Conservation (phyloP, 2,329 filamentous ascomycete species). For the Dothideomycetes sp. region DNA sequence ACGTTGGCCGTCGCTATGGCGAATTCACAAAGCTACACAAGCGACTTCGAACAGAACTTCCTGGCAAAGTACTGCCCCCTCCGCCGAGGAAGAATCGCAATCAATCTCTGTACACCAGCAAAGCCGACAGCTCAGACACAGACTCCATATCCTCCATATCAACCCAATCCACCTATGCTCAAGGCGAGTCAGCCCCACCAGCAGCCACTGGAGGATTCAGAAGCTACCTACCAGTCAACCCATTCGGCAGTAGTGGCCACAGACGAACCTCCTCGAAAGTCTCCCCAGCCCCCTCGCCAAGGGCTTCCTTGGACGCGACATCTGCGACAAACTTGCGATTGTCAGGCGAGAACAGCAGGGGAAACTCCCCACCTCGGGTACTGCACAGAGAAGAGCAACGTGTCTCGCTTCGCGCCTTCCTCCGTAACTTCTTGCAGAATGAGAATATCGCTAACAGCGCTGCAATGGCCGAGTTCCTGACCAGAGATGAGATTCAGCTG, state of each 20-base stretch:
- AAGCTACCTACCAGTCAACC: constrained; percentile 27
- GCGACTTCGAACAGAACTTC: constrained; percentile 69
- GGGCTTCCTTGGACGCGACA: constrained; percentile 20
- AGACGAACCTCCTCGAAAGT: constrained; percentile 11
- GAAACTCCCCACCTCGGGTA: constrained; percentile 25
- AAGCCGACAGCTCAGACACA: constrained; percentile 55
- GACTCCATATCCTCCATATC: constrained; percentile 75
- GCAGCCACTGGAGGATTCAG: constrained; percentile 24
- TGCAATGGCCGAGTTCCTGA: constrained; percentile 76
- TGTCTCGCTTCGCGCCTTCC: constrained; percentile 79
- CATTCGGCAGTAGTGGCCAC: constrained; percentile 12
- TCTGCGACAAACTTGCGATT: constrained; percentile 13
- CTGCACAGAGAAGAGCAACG: constrained; percentile 83
- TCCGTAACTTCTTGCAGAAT: constrained; percentile 78
- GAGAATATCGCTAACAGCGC: constrained; percentile 72
- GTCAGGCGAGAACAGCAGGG: constrained; percentile 12
- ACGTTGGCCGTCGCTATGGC: constrained; percentile 76
- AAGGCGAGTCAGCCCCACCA: constrained; percentile 7
- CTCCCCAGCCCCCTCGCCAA: constrained; percentile 16
- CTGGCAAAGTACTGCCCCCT: constrained; percentile 77
- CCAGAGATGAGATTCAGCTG: constrained; percentile 56
- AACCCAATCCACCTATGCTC: constrained; percentile 40
- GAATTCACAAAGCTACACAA: constrained; percentile 77
- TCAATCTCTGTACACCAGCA: constrained; percentile 49
- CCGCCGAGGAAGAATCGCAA: constrained; percentile 88